Evolutionary conservation across 352 stramenopile genomes (phyloP), one percentile per base, ranked within the genome.

Genomic region (Phytophthora cactorum): DNA sequence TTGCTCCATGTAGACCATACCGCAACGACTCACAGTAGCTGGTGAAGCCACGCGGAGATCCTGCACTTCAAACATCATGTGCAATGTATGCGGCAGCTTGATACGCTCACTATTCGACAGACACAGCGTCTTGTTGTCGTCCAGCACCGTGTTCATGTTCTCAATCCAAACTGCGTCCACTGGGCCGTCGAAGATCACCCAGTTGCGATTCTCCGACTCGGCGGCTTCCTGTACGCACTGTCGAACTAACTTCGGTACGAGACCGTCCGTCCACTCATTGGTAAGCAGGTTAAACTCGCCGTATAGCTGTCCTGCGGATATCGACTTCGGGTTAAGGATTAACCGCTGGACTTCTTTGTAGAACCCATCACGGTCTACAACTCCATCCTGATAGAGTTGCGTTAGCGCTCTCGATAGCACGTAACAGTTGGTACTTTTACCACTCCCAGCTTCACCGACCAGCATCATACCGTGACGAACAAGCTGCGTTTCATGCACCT

Each of bases 391-490:
- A 55, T 82, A 79, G 4, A 96, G 68, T 53, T 93, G 85, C 0
- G 82, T 91, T 6, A 96, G 67, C 8, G 89, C 89, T 14, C 84
- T 77, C 0, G 86, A 73, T 7, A 96, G 71, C n/a, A 95, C 82
- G 17, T 90, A 84, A 22, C 77, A 81, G 59, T 95, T 96, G 4
- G 86, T 93, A 50, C 76, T 93, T 64, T 98, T 98, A 11, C 93
- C 94, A 43, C 81, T 92, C 1, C 91, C 91, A 5, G 93, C 86
- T 66, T 97, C 90, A 2, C 95, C 95, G 10, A 98, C 95, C 9
- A 98, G 78, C 94, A 98, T 98, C 88, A 98, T 97, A 15, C 94
- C 94, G 62, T 98, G 93, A 6, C 95, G 80, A 28, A 98, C 94
- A 12, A 97, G 78, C 52, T 96, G 89, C 7, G 90, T 97, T 43